Conservation (phyloP, 805 yeast species). For the Candida alai region DNA sequence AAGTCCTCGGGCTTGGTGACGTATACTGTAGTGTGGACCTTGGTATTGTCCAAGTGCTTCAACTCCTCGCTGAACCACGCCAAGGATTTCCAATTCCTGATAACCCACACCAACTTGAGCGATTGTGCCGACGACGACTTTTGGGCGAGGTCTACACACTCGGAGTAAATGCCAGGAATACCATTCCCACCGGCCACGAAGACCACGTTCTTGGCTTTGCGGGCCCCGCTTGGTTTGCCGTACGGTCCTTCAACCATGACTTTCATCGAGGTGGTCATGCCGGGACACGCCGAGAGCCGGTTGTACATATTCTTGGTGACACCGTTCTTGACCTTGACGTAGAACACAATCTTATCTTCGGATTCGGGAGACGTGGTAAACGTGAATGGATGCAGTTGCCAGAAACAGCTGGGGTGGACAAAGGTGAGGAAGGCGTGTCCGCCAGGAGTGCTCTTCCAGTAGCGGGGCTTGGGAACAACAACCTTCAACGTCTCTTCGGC, state of each 20-base stretch:
- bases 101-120: conserved; percentile 60
- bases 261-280: conserved; percentile 22
- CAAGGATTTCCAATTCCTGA: conserved; percentile 51
- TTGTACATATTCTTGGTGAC: conserved; percentile 30
- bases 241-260: conserved; percentile 65
- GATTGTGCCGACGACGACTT: conserved; percentile 36
- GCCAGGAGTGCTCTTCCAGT: conserved; percentile 38
- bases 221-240: conserved; percentile 44
- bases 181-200: conserved; percentile 76
- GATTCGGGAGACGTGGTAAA: conserved; percentile 25
- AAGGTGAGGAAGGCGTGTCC: conserved; percentile 40
- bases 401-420: conserved; percentile 28
- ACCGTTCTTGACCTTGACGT: conserved; percentile 36
- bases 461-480: conserved; percentile 31
- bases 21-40: conserved; percentile 28
- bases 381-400: conserved; percentile 44
- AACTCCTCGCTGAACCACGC: conserved; percentile 48
- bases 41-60: conserved; percentile 19
- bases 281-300: conserved; percentile 24
- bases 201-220: conserved; percentile 38
- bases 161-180: conserved; percentile 52
- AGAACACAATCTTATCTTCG: conserved; percentile 24
- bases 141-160: conserved; percentile 26
- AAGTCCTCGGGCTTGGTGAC: conserved; percentile 24
- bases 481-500: conserved; percentile 37